Base-by-base conservation (phyloP, 2,329 filamentous ascomycete species). In the Claviceps humidiphila region DNA sequence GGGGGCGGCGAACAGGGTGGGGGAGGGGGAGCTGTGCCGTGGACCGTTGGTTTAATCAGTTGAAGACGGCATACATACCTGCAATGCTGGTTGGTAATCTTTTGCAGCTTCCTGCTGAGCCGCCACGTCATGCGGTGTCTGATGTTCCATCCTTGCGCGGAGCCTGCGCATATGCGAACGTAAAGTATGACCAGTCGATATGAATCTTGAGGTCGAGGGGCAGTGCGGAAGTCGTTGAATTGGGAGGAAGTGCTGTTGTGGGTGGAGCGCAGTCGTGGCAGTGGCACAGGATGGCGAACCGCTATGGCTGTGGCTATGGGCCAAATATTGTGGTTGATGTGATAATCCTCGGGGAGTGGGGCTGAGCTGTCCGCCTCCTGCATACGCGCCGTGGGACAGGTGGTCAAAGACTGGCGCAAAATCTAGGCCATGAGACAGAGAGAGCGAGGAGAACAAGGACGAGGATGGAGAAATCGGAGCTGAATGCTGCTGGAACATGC, bases 101-200 rank as follows among this genome's bases (percentile, higher is more conserved):
- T 75, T 69, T 9, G 80, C 80, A 34, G 80, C 74, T 47, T 75
- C 77, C 64, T 83, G 77, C 64, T 84, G 80, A 50, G 78, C 78
- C 42, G 71, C 73, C 51, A 81, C 66, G 56, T 76, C 75, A 57
- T 72, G 67, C 50, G 62, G 58, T 22, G 59, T 58, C 49, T 64
- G 60, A 16, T 64, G 64, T 40, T 68, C 65, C 67, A 69, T 69
- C 54, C 57, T 63, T 50, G 59, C 55, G 42, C 50, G 22, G 13
- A 46, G 37, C 56, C 41, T 55, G 57, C 57, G 57, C 51, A 55
- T 37, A 40, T 41, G 55, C 22, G 24, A 51, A 47, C 48, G 56
- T 40, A 37, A 51, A 49, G 47, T 49, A 49, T 51, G 54, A 55
- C 40, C 51, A 49, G 51, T 55, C 40, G 49, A 46, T 13, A 51